These are phyloP conservation scores for Thelephora terrestris DNA, from an alignment of 1,284 basidiomycete genomes.

Conservation along the genomic window DNA sequence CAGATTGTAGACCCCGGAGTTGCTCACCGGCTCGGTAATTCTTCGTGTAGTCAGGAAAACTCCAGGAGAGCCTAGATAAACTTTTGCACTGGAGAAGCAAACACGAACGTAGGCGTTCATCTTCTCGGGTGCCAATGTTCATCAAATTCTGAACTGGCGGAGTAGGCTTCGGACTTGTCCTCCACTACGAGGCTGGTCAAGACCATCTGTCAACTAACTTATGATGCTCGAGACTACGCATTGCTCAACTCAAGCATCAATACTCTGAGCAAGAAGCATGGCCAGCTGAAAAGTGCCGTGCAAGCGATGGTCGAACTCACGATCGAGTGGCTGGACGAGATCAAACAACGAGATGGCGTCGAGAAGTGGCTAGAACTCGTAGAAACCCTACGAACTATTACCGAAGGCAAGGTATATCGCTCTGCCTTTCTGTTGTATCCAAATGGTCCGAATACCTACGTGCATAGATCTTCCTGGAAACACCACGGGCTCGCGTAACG, in stretches of 20 bases:
- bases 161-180: slow-evolving; percentile 81
- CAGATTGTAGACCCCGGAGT: background rate
- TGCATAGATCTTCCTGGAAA: slow-evolving; percentile 89
- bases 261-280: slow-evolving; percentile 89
- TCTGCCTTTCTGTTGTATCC: background rate
- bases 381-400: slow-evolving; percentile 84
- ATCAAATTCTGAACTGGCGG: background rate
- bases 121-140: background rate
- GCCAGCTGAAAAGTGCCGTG: slow-evolving; percentile 87
- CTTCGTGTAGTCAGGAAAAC: slow-evolving; percentile 52
- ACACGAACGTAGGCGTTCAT: slow-evolving; percentile 72
- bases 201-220: slow-evolving; percentile 61
- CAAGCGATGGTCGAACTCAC: slow-evolving; percentile 85
- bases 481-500: slow-evolving; percentile 90
- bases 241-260: slow-evolving; percentile 69
- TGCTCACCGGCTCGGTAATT: slow-evolving; percentile 5
- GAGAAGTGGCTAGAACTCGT: slow-evolving; percentile 82
- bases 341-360: slow-evolving; percentile 56
- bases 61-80: slow-evolving; percentile 85
- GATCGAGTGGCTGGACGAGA: slow-evolving; percentile 71
- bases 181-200: slow-evolving; percentile 86
- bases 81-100: slow-evolving; percentile 91
- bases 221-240: slow-evolving; percentile 60
- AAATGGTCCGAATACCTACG: background rate
- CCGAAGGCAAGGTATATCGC: slow-evolving; percentile 83